A percentile compares a stretch with the other conserved stretches of the same genome.
Conservation (phyloP, 495 filamentous ascomycete genomes). For the Massariosphaeria phaeospora region DNA sequence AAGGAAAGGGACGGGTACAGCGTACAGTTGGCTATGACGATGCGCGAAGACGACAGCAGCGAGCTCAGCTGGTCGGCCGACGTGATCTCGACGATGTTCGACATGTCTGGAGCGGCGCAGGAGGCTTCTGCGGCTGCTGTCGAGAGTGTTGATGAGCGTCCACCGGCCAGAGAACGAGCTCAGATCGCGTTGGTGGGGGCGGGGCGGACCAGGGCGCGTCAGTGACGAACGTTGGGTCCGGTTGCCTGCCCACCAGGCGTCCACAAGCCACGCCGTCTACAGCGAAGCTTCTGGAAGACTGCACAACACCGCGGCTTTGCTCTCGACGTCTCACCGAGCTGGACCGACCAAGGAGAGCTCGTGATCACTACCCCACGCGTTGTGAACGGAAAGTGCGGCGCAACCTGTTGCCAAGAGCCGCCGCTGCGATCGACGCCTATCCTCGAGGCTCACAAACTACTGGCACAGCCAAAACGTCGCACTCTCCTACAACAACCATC, state of each 20-base stretch:
- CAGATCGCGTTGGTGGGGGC: constrained; percentile 18
- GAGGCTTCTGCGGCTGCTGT: neutral
- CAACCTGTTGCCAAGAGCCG: no score
- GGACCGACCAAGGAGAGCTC: no score
- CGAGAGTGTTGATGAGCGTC: neutral
- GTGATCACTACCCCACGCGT: no score
- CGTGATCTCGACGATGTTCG: constrained; percentile 60
- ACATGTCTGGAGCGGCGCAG: constrained; percentile 14
- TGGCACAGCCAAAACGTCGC: no score
- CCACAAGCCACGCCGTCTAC: neutral
- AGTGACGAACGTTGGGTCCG: neutral
- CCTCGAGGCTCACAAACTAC: no score
- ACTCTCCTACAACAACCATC: no score
- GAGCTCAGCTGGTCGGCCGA: constrained; percentile 66
- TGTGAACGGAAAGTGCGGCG: no score
- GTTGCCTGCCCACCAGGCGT: neutral
- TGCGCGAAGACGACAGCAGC: constrained; percentile 59
- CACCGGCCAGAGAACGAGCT: neutral
- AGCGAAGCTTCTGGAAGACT: constrained; percentile 1
- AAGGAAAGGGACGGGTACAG: constrained; percentile 10
- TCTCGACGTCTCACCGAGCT: neutral
- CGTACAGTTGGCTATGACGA: constrained; percentile 87
- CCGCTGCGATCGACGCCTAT: no score
- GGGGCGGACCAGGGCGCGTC: constrained; percentile 18
- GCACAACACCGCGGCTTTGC: neutral